These are phyloP conservation scores for Torulaspora gathmanii DNA, from an alignment of 805 yeast species.

Conservation along the genomic window DNA sequence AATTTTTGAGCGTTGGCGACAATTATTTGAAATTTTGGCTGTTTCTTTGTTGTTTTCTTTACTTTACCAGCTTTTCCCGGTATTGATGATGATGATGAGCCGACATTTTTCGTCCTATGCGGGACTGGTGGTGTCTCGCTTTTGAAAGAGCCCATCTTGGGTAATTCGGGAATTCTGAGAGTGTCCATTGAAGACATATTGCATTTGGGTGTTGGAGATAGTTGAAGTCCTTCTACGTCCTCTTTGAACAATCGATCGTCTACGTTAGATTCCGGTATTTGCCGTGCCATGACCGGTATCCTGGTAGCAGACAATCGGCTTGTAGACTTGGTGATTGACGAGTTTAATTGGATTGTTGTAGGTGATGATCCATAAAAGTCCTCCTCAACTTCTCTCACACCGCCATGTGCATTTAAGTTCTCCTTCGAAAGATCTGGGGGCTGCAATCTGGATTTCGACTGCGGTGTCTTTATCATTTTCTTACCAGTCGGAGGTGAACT, in stretches of 20 bases:
- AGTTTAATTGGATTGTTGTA: slow-evolving; percentile 35
- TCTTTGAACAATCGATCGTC: slow-evolving; percentile 21
- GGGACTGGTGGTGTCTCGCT: slow-evolving; percentile 19
- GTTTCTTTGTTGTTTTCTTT: slow-evolving; percentile 24
- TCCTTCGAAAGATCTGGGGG: background rate
- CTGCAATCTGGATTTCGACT: slow-evolving; percentile 1
- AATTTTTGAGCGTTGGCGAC: slow-evolving; percentile 35
- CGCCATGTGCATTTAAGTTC: background rate
- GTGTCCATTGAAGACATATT: slow-evolving; percentile 8
- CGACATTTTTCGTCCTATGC: background rate
- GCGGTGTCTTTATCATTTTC: slow-evolving; percentile 10
- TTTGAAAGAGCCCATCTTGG: slow-evolving; percentile 37
- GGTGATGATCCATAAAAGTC: slow-evolving; percentile 35
- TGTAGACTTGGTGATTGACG: slow-evolving; percentile 32
- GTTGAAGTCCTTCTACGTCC: slow-evolving; percentile 19
- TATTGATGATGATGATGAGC: slow-evolving; percentile 2
- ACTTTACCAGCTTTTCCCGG: slow-evolving; percentile 12
- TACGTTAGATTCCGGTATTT: slow-evolving; percentile 16
- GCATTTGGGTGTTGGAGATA: slow-evolving; percentile 35
- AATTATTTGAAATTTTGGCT: slow-evolving; percentile 36
- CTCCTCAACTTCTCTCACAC: slow-evolving; percentile 12
- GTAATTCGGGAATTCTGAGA: slow-evolving; percentile 32
- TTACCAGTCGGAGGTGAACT: slow-evolving; percentile 15
- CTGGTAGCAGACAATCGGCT: slow-evolving; percentile 17
- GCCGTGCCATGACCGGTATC: slow-evolving; percentile 19